Conservation (phyloP, 768 basidiomycete species). For the Agaricus blazei region DNA sequence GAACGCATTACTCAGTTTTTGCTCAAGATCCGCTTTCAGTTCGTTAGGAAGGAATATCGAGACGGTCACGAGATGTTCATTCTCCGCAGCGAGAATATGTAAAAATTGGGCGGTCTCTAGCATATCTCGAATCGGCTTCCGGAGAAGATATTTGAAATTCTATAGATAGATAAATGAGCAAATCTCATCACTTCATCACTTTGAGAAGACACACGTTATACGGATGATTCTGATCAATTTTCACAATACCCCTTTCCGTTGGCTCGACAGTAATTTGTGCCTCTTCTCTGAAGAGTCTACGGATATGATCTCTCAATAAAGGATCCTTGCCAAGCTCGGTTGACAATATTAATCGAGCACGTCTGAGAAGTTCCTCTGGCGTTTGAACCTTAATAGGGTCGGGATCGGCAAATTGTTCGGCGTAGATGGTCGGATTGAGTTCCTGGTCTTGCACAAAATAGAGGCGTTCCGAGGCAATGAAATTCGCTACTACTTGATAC, state of each 20-base stretch:
- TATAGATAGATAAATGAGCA: constrained; percentile 25
- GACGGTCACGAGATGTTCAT: constrained; percentile 81
- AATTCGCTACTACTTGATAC: constrained; percentile 83
- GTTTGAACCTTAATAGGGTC: constrained; percentile 52
- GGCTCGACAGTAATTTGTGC: constrained; percentile 78
- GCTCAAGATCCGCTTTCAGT: constrained; percentile 62
- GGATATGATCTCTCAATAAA: constrained; percentile 70
- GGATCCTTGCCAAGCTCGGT: constrained; percentile 95
- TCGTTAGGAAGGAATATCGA: constrained; percentile 62
- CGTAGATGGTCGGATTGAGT: constrained; percentile 70
- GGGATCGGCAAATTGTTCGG: constrained; percentile 80
- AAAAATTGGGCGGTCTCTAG: constrained; percentile 75
- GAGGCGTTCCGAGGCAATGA: constrained; percentile 51
- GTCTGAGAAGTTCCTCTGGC: constrained; percentile 64
- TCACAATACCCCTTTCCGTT: constrained; percentile 78
- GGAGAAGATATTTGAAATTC: constrained; percentile 92
- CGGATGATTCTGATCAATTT: constrained; percentile 70
- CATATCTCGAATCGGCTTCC: constrained; percentile 73
- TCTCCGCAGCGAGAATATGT: constrained; percentile 86
- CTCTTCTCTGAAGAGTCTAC: constrained; percentile 67
- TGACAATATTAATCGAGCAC: constrained; percentile 77
- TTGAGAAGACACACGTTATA: constrained; percentile 52
- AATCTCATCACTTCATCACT: neutral
- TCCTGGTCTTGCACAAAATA: constrained; percentile 82
- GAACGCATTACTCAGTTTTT: constrained; percentile 75